phyloP scores from a whole-genome alignment of 257 asterid species.

The Salvia rosmarinus region DNA sequence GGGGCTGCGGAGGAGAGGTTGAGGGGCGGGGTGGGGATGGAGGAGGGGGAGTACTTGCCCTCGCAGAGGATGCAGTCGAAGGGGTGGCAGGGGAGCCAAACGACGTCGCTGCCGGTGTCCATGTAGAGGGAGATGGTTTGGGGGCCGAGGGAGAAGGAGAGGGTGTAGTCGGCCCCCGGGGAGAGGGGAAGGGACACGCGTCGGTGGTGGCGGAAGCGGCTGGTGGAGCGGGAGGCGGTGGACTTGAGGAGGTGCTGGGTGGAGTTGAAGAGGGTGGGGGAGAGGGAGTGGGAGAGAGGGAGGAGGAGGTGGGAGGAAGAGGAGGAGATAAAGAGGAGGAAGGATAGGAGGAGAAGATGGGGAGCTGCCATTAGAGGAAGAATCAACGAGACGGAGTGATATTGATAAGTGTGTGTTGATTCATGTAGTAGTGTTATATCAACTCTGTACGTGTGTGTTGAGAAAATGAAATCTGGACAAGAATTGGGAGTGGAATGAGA shows the following conservation, averaged over 20 bases:
- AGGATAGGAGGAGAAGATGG: constrained; percentile 22
- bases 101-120: constrained; percentile 97
- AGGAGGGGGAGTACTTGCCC: constrained; percentile 62
- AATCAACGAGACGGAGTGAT: not conserved
- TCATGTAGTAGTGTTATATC: not conserved
- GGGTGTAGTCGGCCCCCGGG: constrained; percentile 85
- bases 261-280: constrained; percentile 52
- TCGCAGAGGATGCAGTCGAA: constrained; percentile 90
- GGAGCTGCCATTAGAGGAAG: constrained; percentile 34
- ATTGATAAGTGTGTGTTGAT: not conserved
- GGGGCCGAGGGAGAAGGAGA: constrained; percentile 68
- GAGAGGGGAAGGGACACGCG: constrained; percentile 83
- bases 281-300: constrained; percentile 68
- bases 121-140: constrained; percentile 78
- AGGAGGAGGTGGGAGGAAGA: constrained; percentile 39
- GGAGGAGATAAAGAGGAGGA: constrained; percentile 29
- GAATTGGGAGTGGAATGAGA: not conserved
- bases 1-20: constrained; percentile 57
- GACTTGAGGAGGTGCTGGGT: constrained; percentile 81
- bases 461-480: not conserved
- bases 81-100: constrained; percentile 96
- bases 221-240: constrained; percentile 67
- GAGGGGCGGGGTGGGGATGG: constrained; percentile 67
- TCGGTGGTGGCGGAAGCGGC: constrained; percentile 64
- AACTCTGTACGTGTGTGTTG: not conserved